Percentiles rank a stretch among this genome's conserved stretches.
These are phyloP conservation scores for Cryphonectria japonica DNA, from an alignment of 2,329 filamentous ascomycete species.

Conservation along the genomic window DNA sequence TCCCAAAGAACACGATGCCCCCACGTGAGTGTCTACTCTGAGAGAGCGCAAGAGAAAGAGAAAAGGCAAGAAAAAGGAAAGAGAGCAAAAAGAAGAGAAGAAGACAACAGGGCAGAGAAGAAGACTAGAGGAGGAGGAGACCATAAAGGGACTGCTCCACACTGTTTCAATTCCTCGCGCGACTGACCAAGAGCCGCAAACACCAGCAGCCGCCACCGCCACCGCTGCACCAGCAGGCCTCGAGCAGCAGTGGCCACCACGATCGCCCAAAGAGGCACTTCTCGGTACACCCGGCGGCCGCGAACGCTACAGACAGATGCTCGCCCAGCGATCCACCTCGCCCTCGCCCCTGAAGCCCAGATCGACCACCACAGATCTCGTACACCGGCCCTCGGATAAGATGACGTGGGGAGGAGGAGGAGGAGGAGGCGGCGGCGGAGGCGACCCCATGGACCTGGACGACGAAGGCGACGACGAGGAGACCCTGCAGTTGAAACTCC, in stretches of 20 bases:
- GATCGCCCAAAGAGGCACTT: slow-evolving; percentile 67
- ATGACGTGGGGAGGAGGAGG: slow-evolving; percentile 7
- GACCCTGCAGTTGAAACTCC: slow-evolving; percentile 80
- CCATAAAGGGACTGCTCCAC: not conserved
- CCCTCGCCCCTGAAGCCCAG: slow-evolving; percentile 65
- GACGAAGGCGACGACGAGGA: slow-evolving; percentile 81
- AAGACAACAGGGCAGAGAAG: not conserved
- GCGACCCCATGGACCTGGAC: slow-evolving; percentile 39
- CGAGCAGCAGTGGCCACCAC: slow-evolving; percentile 66
- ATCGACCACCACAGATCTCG: slow-evolving; percentile 39
- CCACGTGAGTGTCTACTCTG: slow-evolving; percentile 10
- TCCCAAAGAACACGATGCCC: slow-evolving; percentile 5
- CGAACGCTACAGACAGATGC: slow-evolving; percentile 70
- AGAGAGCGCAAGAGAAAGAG: not conserved
- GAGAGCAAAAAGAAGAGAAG: not conserved
- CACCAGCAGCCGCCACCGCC: slow-evolving; percentile 25
- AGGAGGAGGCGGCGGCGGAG: not conserved
- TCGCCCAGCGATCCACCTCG: slow-evolving; percentile 68
- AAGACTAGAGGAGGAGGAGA: not conserved
- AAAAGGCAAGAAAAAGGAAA: not conserved
- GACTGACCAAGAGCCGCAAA: slow-evolving; percentile 19
- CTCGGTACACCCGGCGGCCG: slow-evolving; percentile 77
- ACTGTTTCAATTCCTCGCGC: slow-evolving; percentile 17
- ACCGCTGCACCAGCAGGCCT: slow-evolving; percentile 37
- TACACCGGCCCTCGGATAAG: slow-evolving; percentile 31